A percentile compares a stretch with the other conserved stretches of the same genome.
Conservation (phyloP, 805 yeast genomes). For the Pichia scutulata region DNA sequence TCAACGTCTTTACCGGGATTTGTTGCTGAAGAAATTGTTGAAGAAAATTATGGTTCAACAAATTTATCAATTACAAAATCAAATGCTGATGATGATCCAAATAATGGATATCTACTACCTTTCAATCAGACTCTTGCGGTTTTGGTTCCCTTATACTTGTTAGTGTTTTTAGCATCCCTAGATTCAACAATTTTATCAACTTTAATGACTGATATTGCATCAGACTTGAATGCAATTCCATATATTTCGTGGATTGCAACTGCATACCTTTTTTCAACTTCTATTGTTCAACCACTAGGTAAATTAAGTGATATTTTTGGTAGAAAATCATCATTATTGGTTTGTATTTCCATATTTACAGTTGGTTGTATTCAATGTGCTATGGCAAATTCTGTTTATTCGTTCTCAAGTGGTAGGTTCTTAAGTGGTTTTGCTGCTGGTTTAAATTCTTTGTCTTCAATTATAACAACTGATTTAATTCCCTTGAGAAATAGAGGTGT, state of each 20-base stretch:
- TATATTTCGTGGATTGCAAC: conserved; percentile 70
- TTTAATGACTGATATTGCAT: conserved; percentile 54
- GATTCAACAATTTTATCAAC: conserved; percentile 67
- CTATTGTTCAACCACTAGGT: conserved; percentile 72
- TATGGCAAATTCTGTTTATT: conserved; percentile 36
- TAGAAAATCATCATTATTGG: conserved; percentile 42
- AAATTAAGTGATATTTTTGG: conserved; percentile 69
- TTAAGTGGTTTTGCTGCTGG: conserved; percentile 93
- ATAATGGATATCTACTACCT: conserved; percentile 24
- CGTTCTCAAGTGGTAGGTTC: conserved; percentile 51
- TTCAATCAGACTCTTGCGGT: conserved; percentile 25
- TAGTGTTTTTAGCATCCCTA: conserved; percentile 53
- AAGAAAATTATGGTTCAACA: conserved; percentile 10
- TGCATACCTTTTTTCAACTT: conserved; percentile 56
- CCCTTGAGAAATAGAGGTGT: conserved; percentile 76
- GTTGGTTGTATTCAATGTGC: conserved; percentile 53
- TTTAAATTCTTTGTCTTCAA: conserved; percentile 66
- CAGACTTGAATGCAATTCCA: conserved; percentile 57
- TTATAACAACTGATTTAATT: conserved; percentile 71
- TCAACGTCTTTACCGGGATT: conserved; percentile 25
- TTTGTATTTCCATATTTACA: conserved; percentile 49
- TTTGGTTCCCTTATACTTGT: conserved; percentile 36
- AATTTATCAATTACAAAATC: conserved; percentile 1
- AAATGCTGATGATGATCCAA: conserved; percentile 1
- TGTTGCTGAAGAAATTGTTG: conserved; percentile 23